Conservation (phyloP, 148 eudicot species). For the Vaccinium macrocarpon region DNA sequence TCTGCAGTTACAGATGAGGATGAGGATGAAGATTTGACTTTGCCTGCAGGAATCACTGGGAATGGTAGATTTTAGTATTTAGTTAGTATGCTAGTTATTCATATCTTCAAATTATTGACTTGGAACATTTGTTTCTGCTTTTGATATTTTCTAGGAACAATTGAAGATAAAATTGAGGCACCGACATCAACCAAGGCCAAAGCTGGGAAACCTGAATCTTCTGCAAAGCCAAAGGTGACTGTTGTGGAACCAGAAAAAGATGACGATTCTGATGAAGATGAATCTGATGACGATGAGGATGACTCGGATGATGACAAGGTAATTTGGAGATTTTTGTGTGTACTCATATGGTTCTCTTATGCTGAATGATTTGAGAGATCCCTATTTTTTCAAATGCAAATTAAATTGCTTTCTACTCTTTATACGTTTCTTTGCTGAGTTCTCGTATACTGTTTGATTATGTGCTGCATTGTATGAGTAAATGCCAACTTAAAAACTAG, state of each 20-base stretch:
- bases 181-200: conserved; percentile 23
- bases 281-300: conserved; percentile 30
- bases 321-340: background rate
- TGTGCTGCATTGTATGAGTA: background rate
- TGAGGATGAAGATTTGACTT: conserved; percentile 25
- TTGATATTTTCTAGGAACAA: conserved; percentile 23
- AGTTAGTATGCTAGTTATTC: background rate
- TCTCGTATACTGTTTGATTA: background rate
- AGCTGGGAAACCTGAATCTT: conserved; percentile 29
- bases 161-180: conserved; percentile 10
- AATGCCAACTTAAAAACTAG: background rate
- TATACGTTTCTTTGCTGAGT: background rate
- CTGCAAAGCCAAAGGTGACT: conserved; percentile 35
- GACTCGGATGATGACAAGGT: background rate
- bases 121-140: background rate
- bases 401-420: background rate
- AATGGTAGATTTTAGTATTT: conserved; percentile 33
- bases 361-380: background rate
- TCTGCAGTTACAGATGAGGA: conserved; percentile 27
- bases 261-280: conserved; percentile 41
- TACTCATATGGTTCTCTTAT: background rate
- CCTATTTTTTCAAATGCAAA: background rate
- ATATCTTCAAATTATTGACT: background rate
- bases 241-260: conserved; percentile 29
- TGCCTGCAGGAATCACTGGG: conserved; percentile 15